These are phyloP conservation scores for Aspergillus tanneri DNA, from an alignment of 2,329 filamentous ascomycete genomes.

Conservation along the genomic window DNA sequence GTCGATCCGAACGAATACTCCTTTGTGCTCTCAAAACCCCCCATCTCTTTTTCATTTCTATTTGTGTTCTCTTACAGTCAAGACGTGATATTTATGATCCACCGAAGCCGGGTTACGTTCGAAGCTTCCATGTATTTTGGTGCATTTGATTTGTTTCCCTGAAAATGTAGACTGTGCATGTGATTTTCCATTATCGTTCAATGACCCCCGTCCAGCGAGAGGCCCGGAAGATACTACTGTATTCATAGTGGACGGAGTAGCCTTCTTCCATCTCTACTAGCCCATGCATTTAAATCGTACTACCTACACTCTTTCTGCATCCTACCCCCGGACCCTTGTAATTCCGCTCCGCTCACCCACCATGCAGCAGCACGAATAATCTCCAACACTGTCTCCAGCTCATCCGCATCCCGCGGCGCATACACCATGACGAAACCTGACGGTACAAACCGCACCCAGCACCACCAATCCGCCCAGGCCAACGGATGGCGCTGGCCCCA, in stretches of 20 bases:
- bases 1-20: slow-evolving; percentile 29
- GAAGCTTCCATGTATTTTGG: slow-evolving; percentile 1
- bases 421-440: slow-evolving; percentile 79
- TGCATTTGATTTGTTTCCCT: too few relatives aligned
- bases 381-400: slow-evolving; percentile 64
- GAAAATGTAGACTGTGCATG: too few relatives aligned
- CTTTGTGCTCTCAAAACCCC: slow-evolving; percentile 29
- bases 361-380: slow-evolving; percentile 75
- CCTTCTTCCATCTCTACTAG: neutral
- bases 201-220: too few relatives aligned
- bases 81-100: slow-evolving; percentile 19
- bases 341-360: slow-evolving; percentile 46
- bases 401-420: slow-evolving; percentile 67
- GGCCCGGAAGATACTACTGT: too few relatives aligned
- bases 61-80: slow-evolving; percentile 13
- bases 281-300: neutral
- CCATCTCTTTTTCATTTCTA: slow-evolving; percentile 20
- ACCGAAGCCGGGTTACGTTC: slow-evolving; percentile 13
- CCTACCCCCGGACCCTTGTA: too few relatives aligned
- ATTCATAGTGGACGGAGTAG: too few relatives aligned
- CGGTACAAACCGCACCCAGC: slow-evolving; percentile 67
- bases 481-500: slow-evolving; percentile 71
- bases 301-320: too few relatives aligned
- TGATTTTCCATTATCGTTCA: too few relatives aligned
- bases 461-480: slow-evolving; percentile 57